Conservation (phyloP, 2,329 filamentous ascomycete species). For the Neofusicoccum kwambonambiense region DNA sequence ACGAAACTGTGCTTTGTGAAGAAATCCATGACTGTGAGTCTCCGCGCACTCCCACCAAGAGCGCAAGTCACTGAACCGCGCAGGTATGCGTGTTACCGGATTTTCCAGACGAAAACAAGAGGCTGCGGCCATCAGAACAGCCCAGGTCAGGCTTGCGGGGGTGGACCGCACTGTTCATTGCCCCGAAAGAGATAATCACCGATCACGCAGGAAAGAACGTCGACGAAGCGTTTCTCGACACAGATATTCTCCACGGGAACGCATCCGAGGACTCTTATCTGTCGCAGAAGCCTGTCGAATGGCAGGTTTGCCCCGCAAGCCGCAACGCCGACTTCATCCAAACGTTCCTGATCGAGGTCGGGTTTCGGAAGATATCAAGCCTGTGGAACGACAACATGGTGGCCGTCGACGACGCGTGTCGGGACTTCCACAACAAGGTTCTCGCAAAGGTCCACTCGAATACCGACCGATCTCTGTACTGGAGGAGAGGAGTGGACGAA, state of each 20-base stretch:
- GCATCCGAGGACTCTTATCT: background rate
- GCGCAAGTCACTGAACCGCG: too few species aligned
- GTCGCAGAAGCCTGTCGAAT: background rate
- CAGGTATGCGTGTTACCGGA: too few species aligned
- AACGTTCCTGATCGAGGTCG: background rate
- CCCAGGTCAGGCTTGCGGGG: too few species aligned
- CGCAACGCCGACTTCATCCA: slow-evolving; percentile 3
- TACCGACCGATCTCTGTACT: background rate
- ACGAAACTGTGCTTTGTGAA: too few species aligned
- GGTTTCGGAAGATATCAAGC: background rate
- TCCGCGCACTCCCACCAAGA: too few species aligned
- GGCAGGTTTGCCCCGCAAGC: background rate
- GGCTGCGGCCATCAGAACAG: too few species aligned
- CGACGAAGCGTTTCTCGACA: background rate
- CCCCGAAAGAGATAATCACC: background rate
- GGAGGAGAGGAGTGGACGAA: background rate
- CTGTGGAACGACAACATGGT: background rate
- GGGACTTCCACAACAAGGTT: background rate
- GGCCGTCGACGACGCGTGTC: background rate
- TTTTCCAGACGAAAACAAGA: too few species aligned
- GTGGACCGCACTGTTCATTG: background rate
- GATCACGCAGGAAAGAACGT: background rate
- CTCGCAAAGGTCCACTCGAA: background rate
- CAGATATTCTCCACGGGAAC: background rate
- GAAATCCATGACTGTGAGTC: too few species aligned